Evolutionary conservation across 352 stramenopile species (phyloP).

Genomic region (Phytophthora cajani): DNA sequence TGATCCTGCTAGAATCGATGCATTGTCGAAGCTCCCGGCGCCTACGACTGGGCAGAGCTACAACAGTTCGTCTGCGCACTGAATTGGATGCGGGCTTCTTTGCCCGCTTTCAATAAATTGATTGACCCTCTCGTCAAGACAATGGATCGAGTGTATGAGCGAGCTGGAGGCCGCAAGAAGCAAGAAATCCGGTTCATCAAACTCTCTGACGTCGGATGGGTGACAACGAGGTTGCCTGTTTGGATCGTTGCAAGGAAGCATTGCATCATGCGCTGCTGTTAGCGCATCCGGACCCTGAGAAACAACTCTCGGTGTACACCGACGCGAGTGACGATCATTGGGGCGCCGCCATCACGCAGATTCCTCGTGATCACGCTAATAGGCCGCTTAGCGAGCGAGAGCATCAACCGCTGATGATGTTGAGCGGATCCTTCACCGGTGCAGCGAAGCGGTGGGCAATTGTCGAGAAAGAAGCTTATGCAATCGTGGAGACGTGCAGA

Average conservation of each 20-base stretch:
- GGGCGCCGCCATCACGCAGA: slow-evolving; percentile 4
- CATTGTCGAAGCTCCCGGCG: not conserved
- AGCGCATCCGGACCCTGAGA: slow-evolving; percentile 1
- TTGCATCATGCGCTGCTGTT: slow-evolving; percentile 2
- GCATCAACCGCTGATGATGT: no score
- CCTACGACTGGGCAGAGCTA: slow-evolving; percentile 9
- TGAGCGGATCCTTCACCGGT: no score
- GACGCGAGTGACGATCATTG: not conserved
- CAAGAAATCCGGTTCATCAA: no score
- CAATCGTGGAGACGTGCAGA: no score
- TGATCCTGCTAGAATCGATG: not conserved
- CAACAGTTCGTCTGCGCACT: not conserved
- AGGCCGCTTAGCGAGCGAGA: no score
- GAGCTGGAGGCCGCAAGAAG: no score
- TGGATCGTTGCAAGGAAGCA: not conserved
- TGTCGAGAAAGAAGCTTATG: no score
- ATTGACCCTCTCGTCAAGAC: slow-evolving; percentile 1
- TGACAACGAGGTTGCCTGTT: no score
- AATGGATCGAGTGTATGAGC: slow-evolving; percentile 10
- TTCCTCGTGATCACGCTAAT: not conserved
- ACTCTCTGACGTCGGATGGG: no score
- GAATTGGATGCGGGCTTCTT: no score
- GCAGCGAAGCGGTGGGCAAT: no score
- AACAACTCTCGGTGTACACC: slow-evolving; percentile 5
- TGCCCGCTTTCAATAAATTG: slow-evolving; percentile 9